Evolutionary conservation across 1,284 basidiomycete genomes (phyloP).

Genomic region (Puccinia horiana): DNA sequence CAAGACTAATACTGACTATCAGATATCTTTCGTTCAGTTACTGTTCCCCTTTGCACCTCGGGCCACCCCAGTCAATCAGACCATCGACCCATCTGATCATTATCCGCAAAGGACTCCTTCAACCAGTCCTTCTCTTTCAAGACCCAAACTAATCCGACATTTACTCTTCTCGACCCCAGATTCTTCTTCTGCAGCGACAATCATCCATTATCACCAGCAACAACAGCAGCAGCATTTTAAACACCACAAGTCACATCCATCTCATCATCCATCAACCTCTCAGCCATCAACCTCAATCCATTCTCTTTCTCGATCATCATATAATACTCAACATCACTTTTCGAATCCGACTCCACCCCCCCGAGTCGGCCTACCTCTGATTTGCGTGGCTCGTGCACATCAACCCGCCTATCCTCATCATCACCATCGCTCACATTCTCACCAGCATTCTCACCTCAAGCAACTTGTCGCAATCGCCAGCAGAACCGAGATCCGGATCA

Average conservation of each 20-base stretch:
- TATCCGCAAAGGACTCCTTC: slow-evolving; percentile 14
- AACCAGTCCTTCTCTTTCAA: slow-evolving; percentile 17
- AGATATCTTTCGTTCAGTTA: background rate
- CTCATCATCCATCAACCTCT: slow-evolving; percentile 21
- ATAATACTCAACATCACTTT: slow-evolving; percentile 28
- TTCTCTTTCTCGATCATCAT: slow-evolving; percentile 18
- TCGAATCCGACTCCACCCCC: slow-evolving; percentile 33
- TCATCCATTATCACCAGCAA: slow-evolving; percentile 3
- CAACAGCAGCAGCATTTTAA: slow-evolving; percentile 18
- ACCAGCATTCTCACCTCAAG: slow-evolving; percentile 23
- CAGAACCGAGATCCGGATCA: slow-evolving; percentile 32
- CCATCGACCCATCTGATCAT: slow-evolving; percentile 12
- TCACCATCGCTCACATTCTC: background rate
- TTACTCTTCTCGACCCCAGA: slow-evolving; percentile 33
- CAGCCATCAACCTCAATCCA: slow-evolving; percentile 32
- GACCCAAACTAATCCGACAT: slow-evolving; percentile 27
- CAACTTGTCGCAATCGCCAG: slow-evolving; percentile 28
- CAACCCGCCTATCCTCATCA: slow-evolving; percentile 3
- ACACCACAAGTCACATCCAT: slow-evolving; percentile 13
- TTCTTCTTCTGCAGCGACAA: slow-evolving; percentile 17
- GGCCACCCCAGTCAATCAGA: slow-evolving; percentile 14
- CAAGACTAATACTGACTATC: background rate
- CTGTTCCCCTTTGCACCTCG: slow-evolving; percentile 13
- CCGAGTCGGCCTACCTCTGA: slow-evolving; percentile 27
- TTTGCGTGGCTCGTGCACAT: slow-evolving; percentile 27